Percentiles rank a stretch among this genome's conserved stretches.
These are phyloP conservation scores for Passiflora organensis DNA, from an alignment of 345 rosid species.

Conservation along the genomic window DNA sequence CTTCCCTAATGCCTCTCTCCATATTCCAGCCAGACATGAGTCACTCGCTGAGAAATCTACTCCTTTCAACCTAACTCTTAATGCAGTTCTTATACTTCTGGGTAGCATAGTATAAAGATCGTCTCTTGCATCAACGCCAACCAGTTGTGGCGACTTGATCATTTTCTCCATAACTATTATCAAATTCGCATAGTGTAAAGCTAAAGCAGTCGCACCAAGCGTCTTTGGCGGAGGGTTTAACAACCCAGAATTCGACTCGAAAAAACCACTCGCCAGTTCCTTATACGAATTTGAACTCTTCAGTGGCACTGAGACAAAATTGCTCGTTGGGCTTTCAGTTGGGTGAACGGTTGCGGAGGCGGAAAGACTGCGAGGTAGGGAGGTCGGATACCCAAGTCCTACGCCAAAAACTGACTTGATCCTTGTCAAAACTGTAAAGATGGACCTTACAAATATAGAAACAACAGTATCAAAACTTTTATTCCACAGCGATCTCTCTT, in stretches of 20 bases:
- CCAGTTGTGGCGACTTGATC: slow-evolving; percentile 87
- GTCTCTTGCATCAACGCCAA: slow-evolving; percentile 86
- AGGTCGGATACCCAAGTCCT: slow-evolving; percentile 38
- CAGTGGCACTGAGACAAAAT: slow-evolving; percentile 41
- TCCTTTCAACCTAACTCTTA: slow-evolving; percentile 66
- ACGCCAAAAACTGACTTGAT: slow-evolving; percentile 69
- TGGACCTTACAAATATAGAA: slow-evolving; percentile 48
- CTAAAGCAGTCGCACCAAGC: slow-evolving; percentile 70
- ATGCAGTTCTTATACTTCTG: slow-evolving; percentile 50
- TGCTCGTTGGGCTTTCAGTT: slow-evolving; percentile 27
- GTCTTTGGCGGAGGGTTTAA: slow-evolving; percentile 65
- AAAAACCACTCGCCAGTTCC: slow-evolving; percentile 33
- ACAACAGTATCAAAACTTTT: slow-evolving; percentile 67
- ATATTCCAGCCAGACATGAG: slow-evolving; percentile 67
- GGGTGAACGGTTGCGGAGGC: slow-evolving; percentile 83
- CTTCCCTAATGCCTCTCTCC: slow-evolving; percentile 74
- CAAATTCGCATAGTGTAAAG: slow-evolving; percentile 79
- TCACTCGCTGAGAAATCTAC: slow-evolving; percentile 72
- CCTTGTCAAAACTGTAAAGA: slow-evolving; percentile 69
- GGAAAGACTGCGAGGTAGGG: slow-evolving; percentile 64
- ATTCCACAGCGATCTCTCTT: slow-evolving; percentile 81
- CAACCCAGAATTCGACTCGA: slow-evolving; percentile 56
- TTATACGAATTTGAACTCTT: slow-evolving; percentile 12
- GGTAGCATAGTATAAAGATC: slow-evolving; percentile 89
- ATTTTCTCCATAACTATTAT: slow-evolving; percentile 87